Base-by-base conservation (phyloP, 345 rosid genomes). In the Euclidium syriacum region DNA sequence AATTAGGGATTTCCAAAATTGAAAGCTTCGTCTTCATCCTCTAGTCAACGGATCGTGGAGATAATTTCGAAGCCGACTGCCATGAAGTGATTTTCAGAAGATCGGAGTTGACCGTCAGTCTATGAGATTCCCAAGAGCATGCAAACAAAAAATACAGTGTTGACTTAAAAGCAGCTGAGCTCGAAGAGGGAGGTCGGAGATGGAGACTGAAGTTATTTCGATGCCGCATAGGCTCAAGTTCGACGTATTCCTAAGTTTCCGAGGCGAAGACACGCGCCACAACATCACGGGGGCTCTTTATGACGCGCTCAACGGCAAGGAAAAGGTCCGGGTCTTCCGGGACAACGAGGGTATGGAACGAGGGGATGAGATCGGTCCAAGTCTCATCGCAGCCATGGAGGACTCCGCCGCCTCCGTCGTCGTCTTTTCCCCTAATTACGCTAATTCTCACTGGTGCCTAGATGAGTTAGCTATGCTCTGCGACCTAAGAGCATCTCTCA, bases 171-270 rank as follows among this genome's bases (percentile, higher is more conserved):
- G 58, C 18, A 11, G 58, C 6, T 27, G 7, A 29, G 33, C 6
- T 2, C 7, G 4, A 29, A n/a, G n/a, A n/a, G n/a, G n/a, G 33
- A 6, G 41, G 43, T 56, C 56, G 5, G 30, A 56, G 19, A 68
- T 73, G 75, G 65, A 16, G 18, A 5, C 15, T 12, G 60, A 10
- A 2, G 67, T 18, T 0, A 38, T 36, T n/a, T 42, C 65, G 2
- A 32, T 63, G 35, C 74, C 68, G 22, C 68, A 74, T 23, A 74
- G 88, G 51, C 76, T 70, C 58, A 56, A 47, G 6, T 84, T 60
- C 67, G 85, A 84, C 73, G 80, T 80, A 3, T 81, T 84, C 67
- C 66, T 84, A 9, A 84, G 86, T 16, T 84, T 84, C 70, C 71
- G 83, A 15, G 83, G 86, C 12, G 79, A 64, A 50, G 90, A 84